Conservation (phyloP, 306 rosid species). For the Citrullus mucosospermus region DNA sequence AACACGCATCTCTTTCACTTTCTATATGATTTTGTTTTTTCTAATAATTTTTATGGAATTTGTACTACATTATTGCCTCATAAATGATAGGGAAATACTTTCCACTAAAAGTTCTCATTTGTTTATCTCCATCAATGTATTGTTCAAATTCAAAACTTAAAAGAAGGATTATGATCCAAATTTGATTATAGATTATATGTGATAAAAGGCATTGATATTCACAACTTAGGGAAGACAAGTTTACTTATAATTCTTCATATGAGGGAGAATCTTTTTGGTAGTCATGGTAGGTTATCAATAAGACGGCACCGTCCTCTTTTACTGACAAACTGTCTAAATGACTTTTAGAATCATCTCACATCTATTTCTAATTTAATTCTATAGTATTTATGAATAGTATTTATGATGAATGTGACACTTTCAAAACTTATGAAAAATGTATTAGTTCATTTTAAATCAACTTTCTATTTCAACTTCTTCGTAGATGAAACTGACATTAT, state of each 20-base stretch:
- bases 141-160: background rate
- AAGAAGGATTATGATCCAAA: background rate
- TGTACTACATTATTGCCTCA: background rate
- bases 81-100: background rate
- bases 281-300: background rate
- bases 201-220: background rate
- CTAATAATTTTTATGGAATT: background rate
- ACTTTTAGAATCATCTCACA: background rate
- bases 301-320: background rate
- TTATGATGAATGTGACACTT: background rate
- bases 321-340: background rate
- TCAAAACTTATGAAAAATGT: background rate
- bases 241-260: no score
- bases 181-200: background rate
- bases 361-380: background rate
- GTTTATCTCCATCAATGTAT: background rate
- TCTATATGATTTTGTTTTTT: background rate
- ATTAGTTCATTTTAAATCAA: background rate
- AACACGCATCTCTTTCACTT: no score
- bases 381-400: background rate
- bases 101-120: background rate
- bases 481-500: no score
- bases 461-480: no score
- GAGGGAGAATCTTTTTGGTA: background rate
- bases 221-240: no score